A percentile compares a stretch with the other conserved stretches of the same genome.
Evolutionary conservation across 2,329 filamentous ascomycete species (phyloP).

Genomic region (Colletotrichum godetiae): DNA sequence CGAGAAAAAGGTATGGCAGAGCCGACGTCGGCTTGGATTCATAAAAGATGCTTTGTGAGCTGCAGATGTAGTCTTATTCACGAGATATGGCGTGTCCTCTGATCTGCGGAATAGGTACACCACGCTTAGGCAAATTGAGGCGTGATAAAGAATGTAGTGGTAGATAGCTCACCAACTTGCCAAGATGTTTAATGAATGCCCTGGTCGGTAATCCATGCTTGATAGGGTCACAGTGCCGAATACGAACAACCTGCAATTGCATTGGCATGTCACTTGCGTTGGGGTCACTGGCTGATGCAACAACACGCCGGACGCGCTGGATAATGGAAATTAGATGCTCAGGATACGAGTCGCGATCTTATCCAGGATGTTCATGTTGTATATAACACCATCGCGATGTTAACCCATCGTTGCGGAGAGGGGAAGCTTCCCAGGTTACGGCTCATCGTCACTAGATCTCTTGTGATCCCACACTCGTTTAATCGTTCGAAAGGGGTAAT

Average conservation of each 20-base stretch:
- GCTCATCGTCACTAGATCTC: neutral
- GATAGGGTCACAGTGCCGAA: slow-evolving; percentile 15
- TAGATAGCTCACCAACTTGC: neutral
- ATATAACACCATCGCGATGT: slow-evolving; percentile 1
- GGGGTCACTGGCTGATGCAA: slow-evolving; percentile 1
- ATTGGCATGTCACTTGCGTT: slow-evolving; percentile 2
- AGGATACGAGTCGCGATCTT: neutral
- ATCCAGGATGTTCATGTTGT: neutral
- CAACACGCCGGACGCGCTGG: neutral
- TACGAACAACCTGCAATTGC: slow-evolving; percentile 13
- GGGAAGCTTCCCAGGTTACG: neutral
- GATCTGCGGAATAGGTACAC: neutral
- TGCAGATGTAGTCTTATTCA: neutral
- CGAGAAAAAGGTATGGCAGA: slow-evolving; percentile 11
- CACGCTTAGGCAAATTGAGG: too few species aligned
- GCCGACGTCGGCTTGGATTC: neutral
- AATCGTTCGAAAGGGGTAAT: neutral
- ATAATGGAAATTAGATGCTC: neutral
- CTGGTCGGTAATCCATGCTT: slow-evolving; percentile 15
- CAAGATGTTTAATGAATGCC: neutral
- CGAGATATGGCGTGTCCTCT: neutral
- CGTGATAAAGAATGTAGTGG: neutral
- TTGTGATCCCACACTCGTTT: neutral
- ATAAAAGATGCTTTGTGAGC: neutral
- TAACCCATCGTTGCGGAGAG: neutral